Evolutionary conservation across 2,329 filamentous ascomycete species (phyloP).

Genomic region (Botrytis tulipae): DNA sequence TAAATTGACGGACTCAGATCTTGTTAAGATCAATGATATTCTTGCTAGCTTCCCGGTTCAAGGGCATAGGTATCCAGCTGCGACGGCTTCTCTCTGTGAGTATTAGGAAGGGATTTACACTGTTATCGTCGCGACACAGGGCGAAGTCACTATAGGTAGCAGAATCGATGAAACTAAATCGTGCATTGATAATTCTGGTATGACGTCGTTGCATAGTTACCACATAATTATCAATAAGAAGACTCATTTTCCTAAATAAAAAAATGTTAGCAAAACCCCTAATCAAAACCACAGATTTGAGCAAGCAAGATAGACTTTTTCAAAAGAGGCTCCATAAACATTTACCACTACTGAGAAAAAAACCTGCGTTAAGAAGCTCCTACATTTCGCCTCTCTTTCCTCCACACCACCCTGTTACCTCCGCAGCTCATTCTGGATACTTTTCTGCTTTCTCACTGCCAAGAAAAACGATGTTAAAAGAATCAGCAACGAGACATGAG

Average conservation of each 20-base stretch:
- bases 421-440: accelerated
- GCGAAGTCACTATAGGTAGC: neutral
- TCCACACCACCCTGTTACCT: neutral
- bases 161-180: neutral
- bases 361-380: neutral
- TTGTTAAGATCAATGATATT: slow-evolving; percentile 33
- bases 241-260: neutral
- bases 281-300: accelerated
- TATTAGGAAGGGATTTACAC: neutral
- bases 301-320: neutral
- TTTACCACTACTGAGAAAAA: too few species aligned
- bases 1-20: slow-evolving; percentile 33
- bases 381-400: neutral
- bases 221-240: neutral
- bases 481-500: too few species aligned
- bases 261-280: neutral
- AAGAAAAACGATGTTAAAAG: too few species aligned
- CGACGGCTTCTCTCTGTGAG: neutral
- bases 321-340: too few species aligned
- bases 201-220: neutral
- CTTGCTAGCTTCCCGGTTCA: slow-evolving; percentile 18
- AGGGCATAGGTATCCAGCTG: slow-evolving; percentile 11
- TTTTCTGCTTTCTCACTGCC: neutral
- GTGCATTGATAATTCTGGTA: neutral
- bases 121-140: neutral